Evolutionary conservation across 2,329 filamentous ascomycete species (phyloP), one percentile per base, ranked within the genome.

Genomic region (Xylaria hypoxylon): DNA sequence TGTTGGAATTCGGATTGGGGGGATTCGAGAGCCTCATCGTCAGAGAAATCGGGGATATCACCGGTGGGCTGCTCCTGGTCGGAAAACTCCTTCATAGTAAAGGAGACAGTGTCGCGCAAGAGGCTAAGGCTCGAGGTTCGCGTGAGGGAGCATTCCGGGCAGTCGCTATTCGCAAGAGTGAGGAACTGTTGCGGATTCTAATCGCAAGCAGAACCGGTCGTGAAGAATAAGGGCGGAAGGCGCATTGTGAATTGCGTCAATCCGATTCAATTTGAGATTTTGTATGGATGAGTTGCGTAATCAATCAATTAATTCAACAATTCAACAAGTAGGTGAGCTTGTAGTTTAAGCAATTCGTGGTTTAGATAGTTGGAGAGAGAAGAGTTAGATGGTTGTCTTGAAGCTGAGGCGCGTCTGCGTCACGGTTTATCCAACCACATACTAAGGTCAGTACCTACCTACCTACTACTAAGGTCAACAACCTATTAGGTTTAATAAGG

Each of bases 141-240:
- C 50, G 68, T 67, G 22, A 52, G 24, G 17, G 56, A 62, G 65
- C 73, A 75, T 74, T 67, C 62, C 72, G 51, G 63, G 40, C 59
- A 38, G 61, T 62, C 45, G 62, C 58, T 66, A 8, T 64, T 38
- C 19, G 62, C 58, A 62, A 61, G 48, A 45, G 62, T 57, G 51
- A 68, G 60, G 59, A 62, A 66, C 68, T 59, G 70, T 35, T 63
- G 65, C 70, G 66, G 61, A 47, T 50, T 71, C 68, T 72, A 75
- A 33, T 71, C 63, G 67, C 67, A 68, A 69, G 60, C 59, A 55
- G 67, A 68, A 35, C 64, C 58, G 33, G 65, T 64, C 48, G 67
- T 68, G 24, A 68, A 44, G 58, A 68, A 68, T 62, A 70, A 65
- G 31, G 61, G 59, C 55, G 62, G 64, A 68, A 65, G 48, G 57